Base-by-base conservation (phyloP, 768 basidiomycete genomes). In the Tylopilus intermedius region DNA sequence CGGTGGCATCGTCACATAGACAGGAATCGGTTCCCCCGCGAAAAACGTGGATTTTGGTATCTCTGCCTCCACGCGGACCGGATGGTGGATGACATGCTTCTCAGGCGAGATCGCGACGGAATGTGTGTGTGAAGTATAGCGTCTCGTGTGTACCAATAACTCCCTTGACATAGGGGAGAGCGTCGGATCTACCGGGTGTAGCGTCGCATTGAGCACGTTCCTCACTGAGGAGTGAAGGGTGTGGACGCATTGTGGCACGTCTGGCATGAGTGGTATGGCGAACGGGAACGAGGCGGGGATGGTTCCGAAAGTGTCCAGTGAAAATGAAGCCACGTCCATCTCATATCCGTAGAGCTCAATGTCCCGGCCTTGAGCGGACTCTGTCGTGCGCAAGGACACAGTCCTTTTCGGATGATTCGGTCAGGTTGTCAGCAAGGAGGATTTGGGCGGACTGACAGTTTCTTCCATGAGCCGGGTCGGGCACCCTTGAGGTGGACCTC, bases 401-500 rank as follows among this genome's bases (percentile, higher is more conserved):
- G 81, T 80, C 51, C 90, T 88, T 66, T 7, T 55, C 37, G 40
- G 47, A 45, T 50, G 29, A 38, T 49, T 61, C 15, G 49, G 50
- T 56, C 51, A 57, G 55, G 35, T 46, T 43, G 50, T 53, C 50
- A 47, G 47, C 44, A 50, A 50, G 50, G 52, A 57, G 41, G 39
- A 53, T 46, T 51, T 49, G 38, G 49, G 56, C 11, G 49, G 54
- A 80, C 90, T 76, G 70, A 90, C 90, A 90, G 73, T 73, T 81
- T 81, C 51, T 72, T 68, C 82, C 86, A 88, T 58, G 72, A 76
- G 49, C 72, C 74, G 49, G 75, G 71, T 51, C 78, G 76, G 33
- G 76, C 76, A 51, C 81, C 86, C 69, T 93, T 94, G 59, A 93
- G 74, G 66, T 93, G 91, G 15, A 94, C 75, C 65, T 93, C 91